phyloP scores from a whole-genome alignment of 2,329 filamentous ascomycete species.

The Pleurostoma richardsiae region DNA sequence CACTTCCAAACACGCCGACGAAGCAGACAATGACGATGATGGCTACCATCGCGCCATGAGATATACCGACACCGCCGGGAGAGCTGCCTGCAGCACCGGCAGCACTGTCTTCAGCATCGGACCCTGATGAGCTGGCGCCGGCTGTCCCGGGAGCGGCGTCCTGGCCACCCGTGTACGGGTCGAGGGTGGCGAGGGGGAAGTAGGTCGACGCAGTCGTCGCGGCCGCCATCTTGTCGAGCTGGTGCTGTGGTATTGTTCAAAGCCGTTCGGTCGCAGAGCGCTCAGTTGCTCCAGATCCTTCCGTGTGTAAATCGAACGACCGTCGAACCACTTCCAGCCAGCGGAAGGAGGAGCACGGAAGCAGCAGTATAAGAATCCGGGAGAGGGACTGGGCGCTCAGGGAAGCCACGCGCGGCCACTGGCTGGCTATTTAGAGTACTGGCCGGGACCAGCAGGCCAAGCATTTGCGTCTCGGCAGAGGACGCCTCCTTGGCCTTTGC shows the following conservation, averaged over 20 bases:
- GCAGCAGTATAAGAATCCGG: not conserved
- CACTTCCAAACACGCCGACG: conserved; percentile 66
- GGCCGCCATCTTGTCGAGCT: conserved; percentile 27
- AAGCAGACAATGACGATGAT: conserved; percentile 68
- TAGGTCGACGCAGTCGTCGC: conserved; percentile 21
- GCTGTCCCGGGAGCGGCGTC: conserved; percentile 23
- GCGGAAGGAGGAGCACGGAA: not conserved
- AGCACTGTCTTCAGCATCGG: conserved; percentile 39
- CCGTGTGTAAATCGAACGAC: not conserved
- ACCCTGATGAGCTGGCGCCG: conserved; percentile 8
- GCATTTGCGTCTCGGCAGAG: not conserved
- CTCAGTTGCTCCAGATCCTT: not conserved
- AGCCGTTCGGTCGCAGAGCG: not conserved
- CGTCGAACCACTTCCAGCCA: not conserved
- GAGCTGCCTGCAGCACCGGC: conserved; percentile 63
- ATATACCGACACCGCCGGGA: conserved; percentile 56
- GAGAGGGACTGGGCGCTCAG: not conserved
- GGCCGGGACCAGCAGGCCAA: not conserved
- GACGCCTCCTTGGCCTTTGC: not conserved
- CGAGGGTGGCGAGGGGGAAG: conserved; percentile 39
- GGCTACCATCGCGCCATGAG: conserved; percentile 64
- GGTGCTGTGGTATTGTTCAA: not conserved
- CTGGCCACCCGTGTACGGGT: conserved; percentile 26
- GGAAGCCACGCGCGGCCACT: not conserved
- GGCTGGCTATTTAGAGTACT: not conserved